Evolutionary conservation across 148 eudicot species (phyloP).

Genomic region (Bassia scoparia): DNA sequence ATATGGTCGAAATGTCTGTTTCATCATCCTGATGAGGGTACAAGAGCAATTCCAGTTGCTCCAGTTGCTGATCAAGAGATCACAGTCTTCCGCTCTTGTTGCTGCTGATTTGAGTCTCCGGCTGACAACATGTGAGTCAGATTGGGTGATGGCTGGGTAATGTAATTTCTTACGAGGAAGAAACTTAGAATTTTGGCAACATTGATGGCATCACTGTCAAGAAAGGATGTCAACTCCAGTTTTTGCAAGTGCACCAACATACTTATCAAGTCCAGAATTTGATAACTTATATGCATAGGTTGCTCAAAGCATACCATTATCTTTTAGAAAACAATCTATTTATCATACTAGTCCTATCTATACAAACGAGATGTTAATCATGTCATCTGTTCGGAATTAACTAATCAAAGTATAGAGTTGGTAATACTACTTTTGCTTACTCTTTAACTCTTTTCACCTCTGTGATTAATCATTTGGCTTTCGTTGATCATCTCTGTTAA

Average conservation of each 20-base stretch:
- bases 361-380: conserved; percentile 13
- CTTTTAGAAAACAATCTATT: neutral
- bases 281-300: conserved; percentile 3
- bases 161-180: conserved; percentile 10
- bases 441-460: neutral
- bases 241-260: conserved; percentile 20
- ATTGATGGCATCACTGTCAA: conserved; percentile 10
- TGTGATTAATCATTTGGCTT: neutral
- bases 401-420: conserved; percentile 7
- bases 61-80: conserved; percentile 27
- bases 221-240: conserved; percentile 16
- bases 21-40: conserved; percentile 42
- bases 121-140: conserved; percentile 20
- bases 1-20: conserved; percentile 48
- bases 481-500: neutral
- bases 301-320: conserved; percentile 15
- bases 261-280: conserved; percentile 11
- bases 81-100: conserved; percentile 20
- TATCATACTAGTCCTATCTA: conserved; percentile 15
- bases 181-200: conserved; percentile 6
- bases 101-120: conserved; percentile 26
- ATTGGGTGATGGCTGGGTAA: conserved; percentile 41
- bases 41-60: conserved; percentile 22
- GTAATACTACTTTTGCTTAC: neutral
- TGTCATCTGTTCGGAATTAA: conserved; percentile 10